Evolutionary conservation across 169 alveolate species (phyloP), one percentile per base, ranked within the genome.

Genomic region (Cyclospora cayetanensis): DNA sequence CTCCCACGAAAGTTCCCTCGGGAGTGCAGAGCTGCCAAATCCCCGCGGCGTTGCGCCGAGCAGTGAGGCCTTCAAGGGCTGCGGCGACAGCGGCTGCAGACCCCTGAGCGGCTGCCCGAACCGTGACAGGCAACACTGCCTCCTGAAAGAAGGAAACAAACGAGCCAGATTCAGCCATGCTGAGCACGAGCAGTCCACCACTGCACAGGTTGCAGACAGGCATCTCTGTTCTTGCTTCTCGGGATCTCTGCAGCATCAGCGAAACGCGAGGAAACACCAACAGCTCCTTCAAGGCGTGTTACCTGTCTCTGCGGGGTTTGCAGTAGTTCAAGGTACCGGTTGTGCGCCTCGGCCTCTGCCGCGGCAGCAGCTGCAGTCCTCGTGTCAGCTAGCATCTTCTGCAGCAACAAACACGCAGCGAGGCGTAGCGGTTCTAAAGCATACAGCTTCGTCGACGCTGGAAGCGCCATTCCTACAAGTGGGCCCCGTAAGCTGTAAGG

Each of bases 41-140:
- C 52, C 80, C 80, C 84, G 42, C 53, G 35, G 41, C 3, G 50
- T 41, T 20, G 3, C 53, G 84, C 15, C 41, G 29, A 22, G 84
- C 84, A 3, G 84, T 35, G 4, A 72, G 84, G 18, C 84, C 84
- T 12, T 72, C 84, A 7, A 72, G 37, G 3, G 84, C 84, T 9
- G 84, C 84, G 41, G 84, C 84, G 41, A 72, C 63, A n/a, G 84
- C 84, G 20, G 53, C 84, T 22, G 84, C 84, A 22, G 84, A 39
- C 41, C 84, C 84, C 37, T 39, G 84, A 60, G 84, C 29, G 37
- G 39, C 84, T 15, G 84, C 84, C 0, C 60, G 53, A 2, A 72
- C 37, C 25, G 37, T 41, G 60, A 72, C 84, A 15, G 84, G 84
- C 11, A 72, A 41, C 5, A 72, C n/a, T 3, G 84, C 22, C 35